Conservation (phyloP, 352 stramenopile species). For the Peronospora destructor region DNA sequence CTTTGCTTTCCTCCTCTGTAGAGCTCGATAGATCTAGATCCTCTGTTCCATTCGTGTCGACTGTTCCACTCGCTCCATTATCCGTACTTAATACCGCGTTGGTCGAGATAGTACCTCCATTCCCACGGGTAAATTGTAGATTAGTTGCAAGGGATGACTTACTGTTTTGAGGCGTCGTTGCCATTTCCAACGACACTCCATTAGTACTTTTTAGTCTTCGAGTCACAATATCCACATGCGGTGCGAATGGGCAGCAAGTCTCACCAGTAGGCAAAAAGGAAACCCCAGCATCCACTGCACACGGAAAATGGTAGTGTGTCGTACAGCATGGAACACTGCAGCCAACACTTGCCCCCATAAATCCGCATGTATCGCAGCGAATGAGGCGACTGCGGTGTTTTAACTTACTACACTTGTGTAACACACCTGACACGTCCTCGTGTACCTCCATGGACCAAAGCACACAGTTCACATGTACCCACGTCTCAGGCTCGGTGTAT, state of each 20-base stretch:
- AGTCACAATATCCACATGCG: slow-evolving; percentile 50
- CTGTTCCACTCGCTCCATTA: slow-evolving; percentile 5
- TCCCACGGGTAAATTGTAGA: neutral
- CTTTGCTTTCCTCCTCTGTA: slow-evolving; percentile 6
- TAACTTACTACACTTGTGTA: slow-evolving; percentile 86
- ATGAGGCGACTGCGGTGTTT: slow-evolving; percentile 82
- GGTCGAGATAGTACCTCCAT: neutral
- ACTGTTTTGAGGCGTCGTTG: neutral
- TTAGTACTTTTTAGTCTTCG: slow-evolving; percentile 18
- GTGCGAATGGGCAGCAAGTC: slow-evolving; percentile 49
- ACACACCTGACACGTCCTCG: slow-evolving; percentile 58
- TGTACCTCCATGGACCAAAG: slow-evolving; percentile 91
- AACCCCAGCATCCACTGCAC: slow-evolving; percentile 72
- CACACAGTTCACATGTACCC: slow-evolving; percentile 90
- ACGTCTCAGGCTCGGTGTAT: slow-evolving; percentile 77
- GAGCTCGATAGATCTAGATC: neutral
- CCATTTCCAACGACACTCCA: slow-evolving; percentile 2
- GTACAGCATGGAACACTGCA: slow-evolving; percentile 84
- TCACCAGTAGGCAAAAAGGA: slow-evolving; percentile 64
- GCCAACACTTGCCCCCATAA: slow-evolving; percentile 88
- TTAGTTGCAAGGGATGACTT: neutral
- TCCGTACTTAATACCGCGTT: slow-evolving; percentile 1
- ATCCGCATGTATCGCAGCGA: slow-evolving; percentile 87
- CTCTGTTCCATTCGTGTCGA: slow-evolving; percentile 2
- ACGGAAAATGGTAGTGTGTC: slow-evolving; percentile 92